Evolutionary conservation across 768 basidiomycete species (phyloP).

Genomic region (Leccinum rimulosum): DNA sequence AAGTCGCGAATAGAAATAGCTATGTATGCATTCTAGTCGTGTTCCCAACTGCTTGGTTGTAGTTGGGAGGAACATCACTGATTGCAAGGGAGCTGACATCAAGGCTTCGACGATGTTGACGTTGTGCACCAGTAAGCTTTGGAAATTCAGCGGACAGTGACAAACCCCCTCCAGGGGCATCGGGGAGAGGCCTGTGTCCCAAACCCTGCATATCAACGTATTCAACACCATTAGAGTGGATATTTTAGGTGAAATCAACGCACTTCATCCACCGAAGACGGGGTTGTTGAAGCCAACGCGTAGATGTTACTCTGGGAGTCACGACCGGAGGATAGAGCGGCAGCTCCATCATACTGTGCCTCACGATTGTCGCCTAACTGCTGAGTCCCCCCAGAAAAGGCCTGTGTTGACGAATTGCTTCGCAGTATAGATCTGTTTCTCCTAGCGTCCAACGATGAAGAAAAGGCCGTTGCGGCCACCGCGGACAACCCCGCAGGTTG

Average conservation of each 20-base stretch:
- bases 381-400: constrained; percentile 3
- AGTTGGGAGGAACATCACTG: constrained; percentile 25
- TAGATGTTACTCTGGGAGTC: constrained; percentile 15
- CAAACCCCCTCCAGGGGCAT: constrained; percentile 18
- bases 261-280: constrained; percentile 20
- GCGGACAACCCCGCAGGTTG: neutral
- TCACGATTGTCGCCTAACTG: constrained; percentile 4
- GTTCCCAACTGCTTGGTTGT: constrained; percentile 18
- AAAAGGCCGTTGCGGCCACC: constrained; percentile 11
- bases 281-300: neutral
- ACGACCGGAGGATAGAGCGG: neutral
- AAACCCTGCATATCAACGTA: neutral
- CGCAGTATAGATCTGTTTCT: constrained; percentile 8
- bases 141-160: constrained; percentile 14
- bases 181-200: constrained; percentile 23
- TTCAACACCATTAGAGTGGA: neutral
- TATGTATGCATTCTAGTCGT: neutral
- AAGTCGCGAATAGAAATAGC: neutral
- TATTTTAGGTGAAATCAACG: neutral
- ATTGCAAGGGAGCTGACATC: constrained; percentile 12
- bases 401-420: constrained; percentile 1
- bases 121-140: constrained; percentile 10
- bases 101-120: constrained; percentile 3
- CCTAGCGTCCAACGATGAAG: constrained; percentile 24
- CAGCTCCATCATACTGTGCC: neutral